Evolutionary conservation across 208 protist genomes (phyloP).

Genomic region (Trypanosoma cruzi): DNA sequence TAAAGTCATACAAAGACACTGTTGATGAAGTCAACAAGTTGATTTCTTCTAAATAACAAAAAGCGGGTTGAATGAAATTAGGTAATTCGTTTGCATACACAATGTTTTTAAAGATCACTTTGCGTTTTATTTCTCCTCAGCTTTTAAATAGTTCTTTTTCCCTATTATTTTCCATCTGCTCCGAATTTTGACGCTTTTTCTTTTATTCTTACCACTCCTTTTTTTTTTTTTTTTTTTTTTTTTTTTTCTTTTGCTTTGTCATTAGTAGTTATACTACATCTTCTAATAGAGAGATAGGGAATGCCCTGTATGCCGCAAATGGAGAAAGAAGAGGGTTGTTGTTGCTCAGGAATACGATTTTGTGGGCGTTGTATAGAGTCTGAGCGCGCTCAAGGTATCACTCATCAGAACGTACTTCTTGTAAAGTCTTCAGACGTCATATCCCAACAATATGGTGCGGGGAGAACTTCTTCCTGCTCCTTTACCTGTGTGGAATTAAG

Average conservation of each 20-base stretch:
- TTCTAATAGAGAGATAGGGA: background rate
- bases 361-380: slow-evolving; percentile 55
- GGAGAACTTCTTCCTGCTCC: slow-evolving; percentile 76
- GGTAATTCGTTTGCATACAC: background rate
- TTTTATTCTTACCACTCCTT: slow-evolving; percentile 8
- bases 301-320: background rate
- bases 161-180: background rate
- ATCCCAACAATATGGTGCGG: slow-evolving; percentile 40
- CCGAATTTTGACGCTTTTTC: slow-evolving; percentile 5
- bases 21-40: slow-evolving; percentile 88
- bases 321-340: slow-evolving; percentile 32
- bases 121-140: background rate
- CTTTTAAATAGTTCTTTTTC: background rate
- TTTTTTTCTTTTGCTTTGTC: background rate
- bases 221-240: slow-evolving; percentile 21
- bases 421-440: slow-evolving; percentile 42
- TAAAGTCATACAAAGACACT: slow-evolving; percentile 96
- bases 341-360: slow-evolving; percentile 77
- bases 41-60: slow-evolving; percentile 46
- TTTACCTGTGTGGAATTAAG: slow-evolving; percentile 52
- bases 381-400: slow-evolving; percentile 54
- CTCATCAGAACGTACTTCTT: slow-evolving; percentile 36
- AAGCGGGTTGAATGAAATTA: background rate
- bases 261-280: background rate
- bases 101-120: background rate